These are phyloP conservation scores for Clonostachys solani DNA, from an alignment of 2,329 filamentous ascomycete species.

Conservation along the genomic window DNA sequence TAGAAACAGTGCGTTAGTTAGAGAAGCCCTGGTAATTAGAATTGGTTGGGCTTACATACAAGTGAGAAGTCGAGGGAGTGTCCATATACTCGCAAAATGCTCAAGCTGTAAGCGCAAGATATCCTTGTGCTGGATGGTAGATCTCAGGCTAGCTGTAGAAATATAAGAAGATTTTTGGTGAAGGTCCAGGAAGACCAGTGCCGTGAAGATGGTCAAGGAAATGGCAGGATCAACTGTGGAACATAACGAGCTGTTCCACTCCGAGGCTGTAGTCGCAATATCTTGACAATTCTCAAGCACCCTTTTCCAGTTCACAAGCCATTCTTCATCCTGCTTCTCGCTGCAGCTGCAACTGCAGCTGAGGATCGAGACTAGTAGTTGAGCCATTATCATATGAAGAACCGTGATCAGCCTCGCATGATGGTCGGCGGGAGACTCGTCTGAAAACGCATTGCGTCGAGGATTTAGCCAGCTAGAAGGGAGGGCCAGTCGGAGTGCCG, in stretches of 20 bases:
- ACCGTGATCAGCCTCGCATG: conserved; percentile 7
- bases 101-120: conserved; percentile 5
- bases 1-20: neutral
- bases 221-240: conserved; percentile 5
- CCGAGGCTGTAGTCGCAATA: conserved; percentile 4
- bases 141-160: neutral
- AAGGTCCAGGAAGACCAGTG: conserved; percentile 6
- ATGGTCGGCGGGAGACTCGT: conserved; percentile 3
- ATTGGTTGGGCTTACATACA: conserved; percentile 2
- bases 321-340: conserved; percentile 1
- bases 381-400: conserved; percentile 7
- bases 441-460: conserved; percentile 5
- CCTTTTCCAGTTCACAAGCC: conserved; percentile 8
- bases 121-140: neutral
- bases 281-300: conserved; percentile 7
- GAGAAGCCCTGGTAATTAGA: too few species aligned
- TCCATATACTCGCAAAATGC: conserved; percentile 8
- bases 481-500: conserved; percentile 1
- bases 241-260: conserved; percentile 4
- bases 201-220: conserved; percentile 5
- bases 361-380: conserved; percentile 5
- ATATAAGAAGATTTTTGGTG: conserved; percentile 1
- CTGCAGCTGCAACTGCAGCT: neutral
- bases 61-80: conserved; percentile 6
- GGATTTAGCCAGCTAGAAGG: conserved; percentile 5